Evolutionary conservation across 345 rosid genomes (phyloP), one percentile per base, ranked within the genome.

Genomic region (Murraya koenigii): DNA sequence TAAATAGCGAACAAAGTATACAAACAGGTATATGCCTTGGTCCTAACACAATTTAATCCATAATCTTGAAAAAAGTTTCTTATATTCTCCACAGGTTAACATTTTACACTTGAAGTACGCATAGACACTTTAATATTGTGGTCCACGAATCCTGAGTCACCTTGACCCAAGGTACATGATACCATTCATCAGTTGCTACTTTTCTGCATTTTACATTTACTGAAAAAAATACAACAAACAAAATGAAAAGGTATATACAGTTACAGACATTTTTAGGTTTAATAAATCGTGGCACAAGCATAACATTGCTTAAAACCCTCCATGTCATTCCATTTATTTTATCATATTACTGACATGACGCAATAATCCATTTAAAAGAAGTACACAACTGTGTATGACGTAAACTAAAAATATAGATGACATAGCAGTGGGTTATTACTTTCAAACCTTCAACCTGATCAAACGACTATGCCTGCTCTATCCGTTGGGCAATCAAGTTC

Each of bases 401-500:
- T 22, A 28, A 63, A 64, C 5, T 33, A 15, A 20, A 77, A 36
- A 6, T 17, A 33, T 8, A 36, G 55, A 23, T 10, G 15, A 22
- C 6, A 59, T 4, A 39, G 56, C 17, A 6, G 3, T 38, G 36
- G 66, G 64, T 23, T 28, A 14, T 20, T 30, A 20, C 73, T 64
- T 55, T 59, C 66, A 28, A 56, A 63, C 68, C 69, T 55, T 71
- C 5, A 61, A 67, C 64, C 64, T 1, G 4, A 9, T 67, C 39
- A 59, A 38, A 69, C 66, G 67, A 79, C 49, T 49, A 78, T 0
- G 66, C 44, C 80, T 67, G 81, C 75, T 88, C 93, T 67, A 93
- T 71, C 73, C 94, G 87, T 19, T 86, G 91, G 55, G 76, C 76
- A 30, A 95, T 95, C 83, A 93, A 85, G 84, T 81, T 81, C 6